Percentiles rank a stretch among this genome's conserved stretches.
Evolutionary conservation across 306 rosid species (phyloP).

Genomic region (Hippophae gyantsensis): DNA sequence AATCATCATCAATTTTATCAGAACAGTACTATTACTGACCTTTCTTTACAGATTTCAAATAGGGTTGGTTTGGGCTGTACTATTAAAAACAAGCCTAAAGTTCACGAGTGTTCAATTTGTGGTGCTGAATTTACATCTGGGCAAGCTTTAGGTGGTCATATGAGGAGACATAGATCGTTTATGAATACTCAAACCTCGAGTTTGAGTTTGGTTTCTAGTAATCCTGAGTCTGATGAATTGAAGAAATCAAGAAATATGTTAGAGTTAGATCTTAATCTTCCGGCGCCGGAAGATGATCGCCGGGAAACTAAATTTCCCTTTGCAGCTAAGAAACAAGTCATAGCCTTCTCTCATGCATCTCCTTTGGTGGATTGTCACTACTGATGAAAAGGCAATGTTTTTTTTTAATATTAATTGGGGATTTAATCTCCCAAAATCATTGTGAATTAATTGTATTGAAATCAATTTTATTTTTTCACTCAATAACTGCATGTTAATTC

Average conservation of each 20-base stretch:
- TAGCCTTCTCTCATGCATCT: constrained; percentile 54
- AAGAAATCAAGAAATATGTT: constrained; percentile 39
- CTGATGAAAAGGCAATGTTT: constrained; percentile 9
- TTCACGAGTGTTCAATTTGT: constrained; percentile 75
- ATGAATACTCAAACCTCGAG: constrained; percentile 9
- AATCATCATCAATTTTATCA: constrained; percentile 1
- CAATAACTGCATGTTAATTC: constrained; percentile 24
- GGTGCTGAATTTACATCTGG: constrained; percentile 79
- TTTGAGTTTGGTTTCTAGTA: neutral
- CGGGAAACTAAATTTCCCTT: constrained; percentile 38
- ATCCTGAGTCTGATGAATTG: constrained; percentile 16
- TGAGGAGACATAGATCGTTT: constrained; percentile 72
- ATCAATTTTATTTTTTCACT: constrained; percentile 7
- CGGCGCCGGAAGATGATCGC: constrained; percentile 61
- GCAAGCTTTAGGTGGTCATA: constrained; percentile 94
- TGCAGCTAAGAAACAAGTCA: constrained; percentile 35
- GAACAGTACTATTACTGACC: constrained; percentile 31
- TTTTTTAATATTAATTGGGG: neutral
- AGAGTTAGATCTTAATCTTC: constrained; percentile 75
- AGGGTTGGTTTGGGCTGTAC: constrained; percentile 13
- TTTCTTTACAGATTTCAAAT: constrained; percentile 42
- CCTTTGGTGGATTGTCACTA: constrained; percentile 74
- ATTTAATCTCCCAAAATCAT: neutral
- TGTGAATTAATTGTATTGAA: constrained; percentile 17
- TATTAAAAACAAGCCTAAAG: constrained; percentile 23